Conservation (phyloP, 345 rosid genomes). For the Citrus reticulata region DNA sequence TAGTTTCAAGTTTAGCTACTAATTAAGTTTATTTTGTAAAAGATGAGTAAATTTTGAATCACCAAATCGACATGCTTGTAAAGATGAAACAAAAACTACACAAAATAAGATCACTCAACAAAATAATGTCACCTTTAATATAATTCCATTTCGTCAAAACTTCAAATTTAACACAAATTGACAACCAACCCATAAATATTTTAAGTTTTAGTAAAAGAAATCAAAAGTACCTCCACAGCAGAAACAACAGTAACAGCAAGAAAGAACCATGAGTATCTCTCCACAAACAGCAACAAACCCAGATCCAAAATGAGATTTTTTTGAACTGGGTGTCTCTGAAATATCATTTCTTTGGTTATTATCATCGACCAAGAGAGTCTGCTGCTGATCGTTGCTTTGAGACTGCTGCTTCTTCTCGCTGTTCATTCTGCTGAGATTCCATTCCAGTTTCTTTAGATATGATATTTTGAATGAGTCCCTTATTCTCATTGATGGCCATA, state of each 20-base stretch:
- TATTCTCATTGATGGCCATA: constrained; percentile 59
- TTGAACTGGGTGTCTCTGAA: constrained; percentile 2
- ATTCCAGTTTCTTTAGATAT: constrained; percentile 43
- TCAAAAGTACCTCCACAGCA: constrained; percentile 47
- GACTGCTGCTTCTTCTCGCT: constrained; percentile 25
- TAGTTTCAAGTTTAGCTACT: background rate
- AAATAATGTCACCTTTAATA: background rate
- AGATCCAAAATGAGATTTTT: background rate
- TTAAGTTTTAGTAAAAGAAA: background rate
- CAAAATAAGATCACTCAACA: background rate
- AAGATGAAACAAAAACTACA: background rate
- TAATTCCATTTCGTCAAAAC: background rate
- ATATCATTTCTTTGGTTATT: constrained; percentile 2
- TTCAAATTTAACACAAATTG: background rate
- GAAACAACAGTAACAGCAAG: constrained; percentile 58
- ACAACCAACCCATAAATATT: background rate
- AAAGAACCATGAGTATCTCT: constrained; percentile 33
- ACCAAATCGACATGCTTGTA: background rate
- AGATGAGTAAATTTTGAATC: background rate
- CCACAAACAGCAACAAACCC: constrained; percentile 15
- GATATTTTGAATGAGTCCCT: constrained; percentile 60
- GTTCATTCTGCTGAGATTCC: constrained; percentile 57
- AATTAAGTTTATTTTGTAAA: too few relatives aligned
- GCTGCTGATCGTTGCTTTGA: constrained; percentile 23
- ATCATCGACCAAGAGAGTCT: constrained; percentile 29